Evolutionary conservation across 257 asterid species (phyloP).

Genomic region (Primulina tabacum): DNA sequence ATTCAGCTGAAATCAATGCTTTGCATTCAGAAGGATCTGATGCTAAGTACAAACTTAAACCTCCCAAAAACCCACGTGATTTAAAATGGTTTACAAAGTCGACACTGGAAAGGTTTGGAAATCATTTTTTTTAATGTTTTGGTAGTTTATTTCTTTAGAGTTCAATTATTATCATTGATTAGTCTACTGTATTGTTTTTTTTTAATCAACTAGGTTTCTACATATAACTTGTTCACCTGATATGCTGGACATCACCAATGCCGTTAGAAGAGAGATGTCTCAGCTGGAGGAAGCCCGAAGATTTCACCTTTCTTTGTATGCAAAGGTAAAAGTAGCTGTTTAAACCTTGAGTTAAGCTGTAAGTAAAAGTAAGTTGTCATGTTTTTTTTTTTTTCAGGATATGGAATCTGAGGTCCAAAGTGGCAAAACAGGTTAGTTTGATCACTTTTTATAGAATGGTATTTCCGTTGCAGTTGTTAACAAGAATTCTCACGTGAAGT

Average conservation of each 20-base stretch:
- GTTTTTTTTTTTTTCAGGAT: slow-evolving; percentile 41
- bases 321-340: background rate
- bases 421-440: background rate
- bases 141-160: slow-evolving; percentile 17
- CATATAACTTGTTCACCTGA: slow-evolving; percentile 59
- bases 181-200: slow-evolving; percentile 17
- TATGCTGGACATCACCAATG: slow-evolving; percentile 41
- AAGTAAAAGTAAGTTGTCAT: slow-evolving; percentile 2
- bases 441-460: slow-evolving; percentile 5
- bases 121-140: slow-evolving; percentile 20
- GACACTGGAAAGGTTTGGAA: slow-evolving; percentile 59
- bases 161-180: slow-evolving; percentile 1
- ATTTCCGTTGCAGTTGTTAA: slow-evolving; percentile 9
- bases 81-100: slow-evolving; percentile 77
- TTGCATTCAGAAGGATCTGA: slow-evolving; percentile 58
- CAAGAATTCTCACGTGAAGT: background rate
- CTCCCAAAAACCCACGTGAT: slow-evolving; percentile 43
- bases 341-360: slow-evolving; percentile 14
- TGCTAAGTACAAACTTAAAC: slow-evolving; percentile 46
- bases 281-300: background rate
- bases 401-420: slow-evolving; percentile 13
- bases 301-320: background rate
- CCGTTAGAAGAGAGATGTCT: slow-evolving; percentile 57
- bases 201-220: slow-evolving; percentile 57
- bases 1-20: slow-evolving; percentile 52